These are phyloP conservation scores for Lavandula angustifolia DNA, from an alignment of 257 asterid genomes.

Conservation along the genomic window DNA sequence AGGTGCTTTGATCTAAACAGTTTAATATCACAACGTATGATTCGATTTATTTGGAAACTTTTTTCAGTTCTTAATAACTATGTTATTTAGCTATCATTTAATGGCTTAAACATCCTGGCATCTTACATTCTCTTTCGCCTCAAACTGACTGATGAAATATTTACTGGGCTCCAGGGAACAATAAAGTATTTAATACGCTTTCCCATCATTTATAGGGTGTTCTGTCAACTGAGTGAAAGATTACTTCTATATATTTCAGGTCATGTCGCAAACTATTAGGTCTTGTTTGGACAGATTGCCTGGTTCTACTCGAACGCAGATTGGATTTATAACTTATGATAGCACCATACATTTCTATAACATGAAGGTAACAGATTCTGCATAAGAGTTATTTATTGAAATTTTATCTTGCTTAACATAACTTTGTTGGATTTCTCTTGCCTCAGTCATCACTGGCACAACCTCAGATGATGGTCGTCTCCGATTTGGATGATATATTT, in stretches of 20 bases:
- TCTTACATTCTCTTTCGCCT: slow-evolving; percentile 20
- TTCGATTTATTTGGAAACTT: slow-evolving; percentile 10
- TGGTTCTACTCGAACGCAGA: slow-evolving; percentile 89
- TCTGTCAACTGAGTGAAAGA: slow-evolving; percentile 20
- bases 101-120: slow-evolving; percentile 16
- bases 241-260: slow-evolving; percentile 52
- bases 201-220: slow-evolving; percentile 23
- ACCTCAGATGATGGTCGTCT: slow-evolving; percentile 91
- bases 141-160: slow-evolving; percentile 11
- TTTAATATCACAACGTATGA: slow-evolving; percentile 3
- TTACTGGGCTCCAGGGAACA: slow-evolving; percentile 10
- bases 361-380: slow-evolving; percentile 68
- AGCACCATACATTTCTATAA: slow-evolving; percentile 94
- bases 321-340: slow-evolving; percentile 94
- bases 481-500: slow-evolving; percentile 83
- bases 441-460: slow-evolving; percentile 79
- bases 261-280: slow-evolving; percentile 81
- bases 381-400: slow-evolving; percentile 27
- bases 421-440: slow-evolving; percentile 36
- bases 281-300: slow-evolving; percentile 88
- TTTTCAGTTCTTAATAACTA: neutral
- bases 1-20: slow-evolving; percentile 19
- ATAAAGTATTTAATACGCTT: slow-evolving; percentile 15
- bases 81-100: slow-evolving; percentile 16
- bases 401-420: slow-evolving; percentile 22